These are phyloP conservation scores for Cladophialophora bantiana DNA, from an alignment of 2,329 filamentous ascomycete genomes.

Conservation along the genomic window DNA sequence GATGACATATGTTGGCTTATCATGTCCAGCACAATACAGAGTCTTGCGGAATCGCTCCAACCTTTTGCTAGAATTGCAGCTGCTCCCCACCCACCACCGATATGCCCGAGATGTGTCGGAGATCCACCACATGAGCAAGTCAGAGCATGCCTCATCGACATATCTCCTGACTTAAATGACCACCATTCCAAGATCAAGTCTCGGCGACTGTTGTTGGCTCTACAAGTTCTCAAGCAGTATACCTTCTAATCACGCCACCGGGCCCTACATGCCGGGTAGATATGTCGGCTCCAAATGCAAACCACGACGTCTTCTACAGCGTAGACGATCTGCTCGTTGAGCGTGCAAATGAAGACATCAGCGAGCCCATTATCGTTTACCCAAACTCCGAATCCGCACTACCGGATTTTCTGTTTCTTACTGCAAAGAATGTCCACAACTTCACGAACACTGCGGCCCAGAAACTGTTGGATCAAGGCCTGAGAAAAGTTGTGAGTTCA, in stretches of 20 bases:
- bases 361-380: background rate
- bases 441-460: background rate
- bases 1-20: background rate
- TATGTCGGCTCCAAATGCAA: background rate
- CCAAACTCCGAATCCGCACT: background rate
- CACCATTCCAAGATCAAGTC: background rate
- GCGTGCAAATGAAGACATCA: background rate
- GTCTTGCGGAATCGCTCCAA: background rate
- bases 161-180: background rate
- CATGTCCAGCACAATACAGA: background rate
- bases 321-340: background rate
- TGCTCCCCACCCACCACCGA: background rate
- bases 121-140: background rate
- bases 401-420: background rate
- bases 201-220: background rate
- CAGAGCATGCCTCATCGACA: background rate
- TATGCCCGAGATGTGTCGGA: background rate
- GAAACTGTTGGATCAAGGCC: background rate
- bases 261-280: background rate
- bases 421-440: background rate
- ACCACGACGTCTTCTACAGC: conserved; percentile 9
- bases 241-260: background rate
- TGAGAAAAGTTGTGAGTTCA: background rate
- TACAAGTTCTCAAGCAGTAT: background rate
- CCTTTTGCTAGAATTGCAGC: background rate